These are phyloP conservation scores for Fusarium nodosum DNA, from an alignment of 2,329 filamentous ascomycete genomes.

Conservation along the genomic window DNA sequence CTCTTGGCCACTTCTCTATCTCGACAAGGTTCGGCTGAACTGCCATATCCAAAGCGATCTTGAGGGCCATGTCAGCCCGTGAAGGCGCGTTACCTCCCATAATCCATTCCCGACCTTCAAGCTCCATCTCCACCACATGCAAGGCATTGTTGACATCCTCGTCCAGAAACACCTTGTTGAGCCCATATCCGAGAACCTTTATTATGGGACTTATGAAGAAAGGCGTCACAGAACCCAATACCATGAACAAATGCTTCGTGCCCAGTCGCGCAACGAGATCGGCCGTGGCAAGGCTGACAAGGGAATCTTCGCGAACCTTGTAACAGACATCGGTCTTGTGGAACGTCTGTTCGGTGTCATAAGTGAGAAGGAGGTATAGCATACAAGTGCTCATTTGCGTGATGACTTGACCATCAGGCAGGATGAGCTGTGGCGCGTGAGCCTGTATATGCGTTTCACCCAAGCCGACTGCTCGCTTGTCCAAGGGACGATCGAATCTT, in stretches of 20 bases:
- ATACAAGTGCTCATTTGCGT: constrained; percentile 8
- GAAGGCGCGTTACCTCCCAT: background rate
- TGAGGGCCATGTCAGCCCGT: background rate
- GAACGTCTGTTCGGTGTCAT: background rate
- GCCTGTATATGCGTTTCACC: background rate
- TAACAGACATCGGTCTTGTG: background rate
- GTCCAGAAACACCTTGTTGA: background rate
- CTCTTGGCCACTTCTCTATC: background rate
- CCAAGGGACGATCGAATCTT: background rate
- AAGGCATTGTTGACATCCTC: background rate
- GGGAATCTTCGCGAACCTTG: background rate
- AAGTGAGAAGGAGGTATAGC: background rate
- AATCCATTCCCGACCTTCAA: background rate
- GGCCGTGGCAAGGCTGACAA: background rate
- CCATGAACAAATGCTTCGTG: background rate
- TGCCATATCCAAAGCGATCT: background rate
- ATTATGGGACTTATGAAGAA: background rate
- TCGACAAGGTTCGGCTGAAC: background rate
- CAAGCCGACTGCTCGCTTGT: background rate
- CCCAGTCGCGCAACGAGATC: background rate
- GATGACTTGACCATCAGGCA: background rate
- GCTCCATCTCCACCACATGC: background rate
- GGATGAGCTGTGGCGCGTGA: constrained; percentile 3
- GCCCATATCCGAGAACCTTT: background rate
- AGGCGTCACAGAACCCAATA: background rate